A percentile compares a stretch with the other conserved stretches of the same genome.
These are phyloP conservation scores for Aspergillus proliferans DNA, from an alignment of 2,329 filamentous ascomycete genomes.

Conservation along the genomic window DNA sequence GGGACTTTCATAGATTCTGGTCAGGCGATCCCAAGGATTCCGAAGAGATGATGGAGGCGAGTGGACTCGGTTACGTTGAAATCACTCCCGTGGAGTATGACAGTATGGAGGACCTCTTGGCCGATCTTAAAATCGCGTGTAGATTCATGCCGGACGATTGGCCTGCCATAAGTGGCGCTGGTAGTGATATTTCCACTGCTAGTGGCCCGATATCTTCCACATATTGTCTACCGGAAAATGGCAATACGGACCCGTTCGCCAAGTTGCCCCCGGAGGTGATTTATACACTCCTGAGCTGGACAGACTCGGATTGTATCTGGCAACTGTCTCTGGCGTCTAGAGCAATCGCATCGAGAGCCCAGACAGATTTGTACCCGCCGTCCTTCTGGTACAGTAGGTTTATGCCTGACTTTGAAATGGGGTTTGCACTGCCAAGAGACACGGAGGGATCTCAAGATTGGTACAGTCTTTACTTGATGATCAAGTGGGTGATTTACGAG, in stretches of 20 bases:
- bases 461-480: not conserved
- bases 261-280: not conserved
- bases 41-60: too few species aligned
- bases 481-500: not conserved
- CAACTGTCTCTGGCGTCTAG: not conserved
- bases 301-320: not conserved
- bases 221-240: too few species aligned
- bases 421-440: not conserved
- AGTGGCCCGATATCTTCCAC: too few species aligned
- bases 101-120: too few species aligned
- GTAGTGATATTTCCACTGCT: too few species aligned
- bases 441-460: not conserved
- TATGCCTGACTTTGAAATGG: not conserved
- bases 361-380: not conserved
- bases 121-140: too few species aligned
- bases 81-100: too few species aligned
- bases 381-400: not conserved
- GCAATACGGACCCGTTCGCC: not conserved
- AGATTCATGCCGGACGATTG: too few species aligned
- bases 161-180: too few species aligned
- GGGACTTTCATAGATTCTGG: too few species aligned
- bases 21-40: too few species aligned
- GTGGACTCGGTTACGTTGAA: too few species aligned
- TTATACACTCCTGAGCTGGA: not conserved
- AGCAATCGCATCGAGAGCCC: not conserved